Base-by-base conservation (phyloP, 257 asterid species). In the Catharanthus roseus region DNA sequence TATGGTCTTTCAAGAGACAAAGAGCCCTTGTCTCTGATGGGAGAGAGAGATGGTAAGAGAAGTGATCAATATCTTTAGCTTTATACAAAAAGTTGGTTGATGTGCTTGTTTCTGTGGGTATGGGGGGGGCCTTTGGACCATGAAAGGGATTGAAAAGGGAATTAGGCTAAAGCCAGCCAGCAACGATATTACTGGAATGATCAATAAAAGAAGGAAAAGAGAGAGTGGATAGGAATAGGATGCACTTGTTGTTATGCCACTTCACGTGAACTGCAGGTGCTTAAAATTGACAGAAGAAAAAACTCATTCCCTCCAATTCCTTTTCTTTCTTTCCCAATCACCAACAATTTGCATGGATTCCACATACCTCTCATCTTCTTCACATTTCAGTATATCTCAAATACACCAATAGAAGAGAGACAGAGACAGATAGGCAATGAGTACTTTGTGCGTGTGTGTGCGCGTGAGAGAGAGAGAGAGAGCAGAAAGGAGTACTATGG, bases 231-330 rank as follows among this genome's bases (percentile, higher is more conserved):
- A 60, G 70, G 70, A 16, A 68, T 57, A 45, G 36, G 51, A 57
- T 75, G 56, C 67, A 61, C 65, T 75, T 47, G 10, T 16, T 54
- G 67, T 50, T 18, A 41, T 70, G 67, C 75, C 70, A 61, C 50
- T 69, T 75, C 79, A 70, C 79, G 75, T 76, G 75, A 60, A 71
- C 54, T 33, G 44, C 76, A 71, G 69, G 65, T 71, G 38, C 50
- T 64, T 21, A 38, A 55, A 65, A 65, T 54, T 45, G 65, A 56
- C 80, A 67, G 36, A n/a, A n/a, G n/a, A n/a, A n/a, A 69, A 76
- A 76, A 67, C 56, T 56, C 45, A 28, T 18, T 11, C 15, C 23
- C 67, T 11, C 31, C 62, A 39, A 65, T 73, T 39, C 44, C 42
- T 38, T 38, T 8, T 23, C 65, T 47, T 45, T 74, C 51, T 21